A percentile compares a stretch with the other conserved stretches of the same genome.
These are phyloP conservation scores for Coemansia sp. DNA, from an alignment of 192 early-diverging fungal species.

Conservation along the genomic window DNA sequence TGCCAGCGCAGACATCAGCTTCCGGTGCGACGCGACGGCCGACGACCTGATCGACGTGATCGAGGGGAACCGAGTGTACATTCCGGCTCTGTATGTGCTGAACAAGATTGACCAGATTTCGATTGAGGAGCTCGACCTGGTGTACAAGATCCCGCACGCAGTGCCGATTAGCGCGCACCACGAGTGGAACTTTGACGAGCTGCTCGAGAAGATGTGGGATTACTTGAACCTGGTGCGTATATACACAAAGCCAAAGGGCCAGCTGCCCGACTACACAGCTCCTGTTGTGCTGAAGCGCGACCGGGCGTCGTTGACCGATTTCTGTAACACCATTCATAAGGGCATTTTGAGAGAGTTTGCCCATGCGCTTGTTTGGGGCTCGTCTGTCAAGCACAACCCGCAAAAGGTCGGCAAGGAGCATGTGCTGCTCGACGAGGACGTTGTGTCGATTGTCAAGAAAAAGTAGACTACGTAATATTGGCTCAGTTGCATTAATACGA, in stretches of 20 bases:
- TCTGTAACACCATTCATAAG: constrained; percentile 97
- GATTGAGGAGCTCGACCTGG: constrained; percentile 91
- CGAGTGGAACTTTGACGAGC: constrained; percentile 97
- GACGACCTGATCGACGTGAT: constrained; percentile 98
- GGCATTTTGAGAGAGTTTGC: constrained; percentile 89
- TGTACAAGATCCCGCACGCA: constrained; percentile 96
- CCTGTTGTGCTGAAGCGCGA: constrained; percentile 87
- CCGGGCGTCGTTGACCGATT: constrained; percentile 74
- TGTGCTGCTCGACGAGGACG: constrained; percentile 89
- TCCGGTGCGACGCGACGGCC: constrained; percentile 89
- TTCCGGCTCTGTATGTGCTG: constrained; percentile 92
- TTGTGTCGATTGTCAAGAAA: constrained; percentile 85
- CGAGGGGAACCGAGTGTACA: constrained; percentile 93
- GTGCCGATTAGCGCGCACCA: constrained; percentile 78
- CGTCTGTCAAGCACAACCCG: constrained; percentile 92
- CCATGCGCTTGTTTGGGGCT: constrained; percentile 94
- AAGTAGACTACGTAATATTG: constrained; percentile 16
- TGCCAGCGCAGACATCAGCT: constrained; percentile 92
- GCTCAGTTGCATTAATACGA: no score
- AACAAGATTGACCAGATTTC: constrained; percentile 99
- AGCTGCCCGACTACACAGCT: constrained; percentile 89
- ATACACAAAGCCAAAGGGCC: constrained; percentile 91
- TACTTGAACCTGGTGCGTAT: constrained; percentile 79
- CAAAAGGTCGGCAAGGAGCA: constrained; percentile 98
- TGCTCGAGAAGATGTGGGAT: constrained; percentile 81